A percentile compares a stretch with the other conserved stretches of the same genome.
phyloP scores from a whole-genome alignment of 164 flowering plant genomes.

The Nelumbo lutea region DNA sequence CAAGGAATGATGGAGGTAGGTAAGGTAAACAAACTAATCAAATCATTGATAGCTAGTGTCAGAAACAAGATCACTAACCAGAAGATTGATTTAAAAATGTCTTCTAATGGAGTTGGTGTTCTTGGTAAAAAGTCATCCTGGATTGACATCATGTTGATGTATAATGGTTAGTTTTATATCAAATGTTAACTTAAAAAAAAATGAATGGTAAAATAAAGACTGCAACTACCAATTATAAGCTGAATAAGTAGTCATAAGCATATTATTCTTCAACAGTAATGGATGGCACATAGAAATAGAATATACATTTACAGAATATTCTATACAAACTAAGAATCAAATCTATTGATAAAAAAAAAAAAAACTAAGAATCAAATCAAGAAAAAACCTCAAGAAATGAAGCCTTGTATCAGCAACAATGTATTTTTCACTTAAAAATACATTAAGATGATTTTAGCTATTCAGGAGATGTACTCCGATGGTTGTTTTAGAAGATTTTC shows the following conservation, averaged over 20 bases:
- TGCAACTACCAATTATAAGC: not conserved
- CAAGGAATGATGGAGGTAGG: not conserved
- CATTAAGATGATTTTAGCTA: no score
- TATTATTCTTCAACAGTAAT: not conserved
- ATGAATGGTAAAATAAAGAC: not conserved
- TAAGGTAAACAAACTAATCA: not conserved
- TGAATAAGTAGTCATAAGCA: not conserved
- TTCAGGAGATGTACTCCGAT: no score
- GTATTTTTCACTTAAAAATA: no score
- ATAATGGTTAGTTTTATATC: slow-evolving; percentile 3
- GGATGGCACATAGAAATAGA: not conserved
- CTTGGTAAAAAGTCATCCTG: slow-evolving; percentile 99
- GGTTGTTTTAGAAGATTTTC: no score
- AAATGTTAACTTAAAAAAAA: not conserved
- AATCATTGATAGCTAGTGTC: not conserved
- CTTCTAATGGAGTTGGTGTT: slow-evolving; percentile 90
- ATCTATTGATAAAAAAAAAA: no score
- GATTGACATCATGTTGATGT: slow-evolving; percentile 9
- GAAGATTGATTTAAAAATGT: slow-evolving; percentile 76
- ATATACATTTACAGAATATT: not conserved
- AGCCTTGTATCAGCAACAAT: no score
- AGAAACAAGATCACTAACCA: slow-evolving; percentile 45
- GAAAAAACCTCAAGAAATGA: no score
- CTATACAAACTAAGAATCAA: no score
- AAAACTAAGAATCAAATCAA: no score